These are phyloP conservation scores for Sporothrix brasiliensis DNA, from an alignment of 2,329 filamentous ascomycete genomes.

Conservation along the genomic window DNA sequence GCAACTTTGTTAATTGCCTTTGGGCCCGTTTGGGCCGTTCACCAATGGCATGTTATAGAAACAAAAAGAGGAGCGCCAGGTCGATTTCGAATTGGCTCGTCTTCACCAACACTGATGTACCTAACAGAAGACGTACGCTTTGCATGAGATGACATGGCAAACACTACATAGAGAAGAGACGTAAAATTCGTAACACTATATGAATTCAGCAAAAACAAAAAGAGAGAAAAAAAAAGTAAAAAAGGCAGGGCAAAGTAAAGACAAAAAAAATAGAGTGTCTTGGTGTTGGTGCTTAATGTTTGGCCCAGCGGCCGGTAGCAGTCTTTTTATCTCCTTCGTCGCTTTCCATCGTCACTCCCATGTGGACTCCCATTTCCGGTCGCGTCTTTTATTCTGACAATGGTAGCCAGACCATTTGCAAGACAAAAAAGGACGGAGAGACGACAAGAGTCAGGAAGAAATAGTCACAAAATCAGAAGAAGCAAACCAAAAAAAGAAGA, in stretches of 20 bases:
- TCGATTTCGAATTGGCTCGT: neutral
- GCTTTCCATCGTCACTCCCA: neutral
- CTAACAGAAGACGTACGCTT: neutral
- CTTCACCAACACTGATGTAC: neutral
- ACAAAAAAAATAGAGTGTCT: slow-evolving; percentile 1
- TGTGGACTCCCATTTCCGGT: neutral
- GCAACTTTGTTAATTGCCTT: neutral
- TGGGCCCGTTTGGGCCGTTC: neutral
- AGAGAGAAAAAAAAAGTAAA: neutral
- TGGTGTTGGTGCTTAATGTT: neutral
- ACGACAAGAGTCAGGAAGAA: neutral
- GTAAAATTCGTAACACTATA: slow-evolving; percentile 11
- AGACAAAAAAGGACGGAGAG: neutral
- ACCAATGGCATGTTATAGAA: slow-evolving; percentile 26
- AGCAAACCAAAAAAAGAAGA: no score
- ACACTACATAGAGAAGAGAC: neutral
- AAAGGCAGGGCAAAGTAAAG: neutral
- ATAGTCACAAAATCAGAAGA: neutral
- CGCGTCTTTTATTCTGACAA: neutral
- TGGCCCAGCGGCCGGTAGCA: slow-evolving; percentile 30
- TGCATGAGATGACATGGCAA: neutral
- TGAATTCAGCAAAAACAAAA: neutral
- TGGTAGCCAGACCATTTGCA: slow-evolving; percentile 32
- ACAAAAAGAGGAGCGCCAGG: neutral
- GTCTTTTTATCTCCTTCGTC: slow-evolving; percentile 17